Evolutionary conservation across 257 asterid genomes (phyloP).

Genomic region (Prunella vulgaris): DNA sequence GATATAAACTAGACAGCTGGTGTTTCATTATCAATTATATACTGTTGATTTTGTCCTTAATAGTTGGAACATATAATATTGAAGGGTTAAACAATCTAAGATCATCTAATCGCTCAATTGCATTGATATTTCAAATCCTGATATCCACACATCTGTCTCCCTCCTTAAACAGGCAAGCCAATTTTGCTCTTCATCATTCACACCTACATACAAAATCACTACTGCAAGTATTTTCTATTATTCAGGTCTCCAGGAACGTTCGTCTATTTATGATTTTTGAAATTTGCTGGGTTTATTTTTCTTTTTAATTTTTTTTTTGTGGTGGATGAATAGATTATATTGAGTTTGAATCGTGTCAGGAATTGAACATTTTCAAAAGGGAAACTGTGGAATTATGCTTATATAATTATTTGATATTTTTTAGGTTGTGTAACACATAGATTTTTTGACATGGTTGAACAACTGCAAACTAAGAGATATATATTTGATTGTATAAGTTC

Average conservation of each 20-base stretch:
- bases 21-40: too few species aligned
- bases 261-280: background rate
- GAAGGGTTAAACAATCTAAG: conserved; percentile 20
- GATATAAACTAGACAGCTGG: too few species aligned
- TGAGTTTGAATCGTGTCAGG: background rate
- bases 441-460: too few species aligned
- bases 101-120: conserved; percentile 26
- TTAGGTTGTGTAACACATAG: too few species aligned
- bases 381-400: background rate
- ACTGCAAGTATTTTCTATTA: background rate
- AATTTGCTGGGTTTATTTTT: too few species aligned
- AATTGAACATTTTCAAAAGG: background rate
- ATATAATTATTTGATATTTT: too few species aligned
- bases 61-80: too few species aligned
- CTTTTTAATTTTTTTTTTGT: too few species aligned
- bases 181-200: too few species aligned
- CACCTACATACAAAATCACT: background rate
- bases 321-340: background rate
- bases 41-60: too few species aligned
- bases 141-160: conserved; percentile 37
- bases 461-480: too few species aligned
- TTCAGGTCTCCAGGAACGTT: background rate
- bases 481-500: too few species aligned
- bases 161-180: conserved; percentile 43
- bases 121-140: conserved; percentile 45